Evolutionary conservation across 441 rosid species (phyloP).

Genomic region (Erodium chrysanthum): DNA sequence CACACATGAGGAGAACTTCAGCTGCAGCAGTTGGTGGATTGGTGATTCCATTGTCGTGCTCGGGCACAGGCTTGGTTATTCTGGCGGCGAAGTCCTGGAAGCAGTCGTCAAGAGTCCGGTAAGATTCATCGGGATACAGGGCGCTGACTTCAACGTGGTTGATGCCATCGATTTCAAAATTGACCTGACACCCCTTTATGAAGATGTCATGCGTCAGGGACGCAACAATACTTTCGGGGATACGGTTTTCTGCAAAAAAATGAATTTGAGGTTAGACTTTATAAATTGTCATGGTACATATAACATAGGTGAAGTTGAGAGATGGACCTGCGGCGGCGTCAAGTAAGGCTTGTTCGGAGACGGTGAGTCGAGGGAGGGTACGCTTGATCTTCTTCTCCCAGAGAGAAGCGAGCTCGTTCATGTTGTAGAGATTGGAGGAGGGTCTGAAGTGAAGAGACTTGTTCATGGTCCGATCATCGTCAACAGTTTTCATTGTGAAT

Average conservation of each 20-base stretch:
- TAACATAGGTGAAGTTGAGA: too few relatives aligned
- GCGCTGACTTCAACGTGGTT: constrained; percentile 22
- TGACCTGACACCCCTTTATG: constrained; percentile 36
- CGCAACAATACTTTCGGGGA: constrained; percentile 37
- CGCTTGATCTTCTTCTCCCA: constrained; percentile 39
- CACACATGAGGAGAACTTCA: background rate
- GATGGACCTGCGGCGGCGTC: constrained; percentile 20
- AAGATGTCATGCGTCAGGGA: constrained; percentile 44
- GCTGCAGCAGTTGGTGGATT: background rate
- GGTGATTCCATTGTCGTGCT: background rate
- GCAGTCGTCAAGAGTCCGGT: constrained; percentile 33
- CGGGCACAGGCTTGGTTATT: background rate
- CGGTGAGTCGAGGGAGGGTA: constrained; percentile 29
- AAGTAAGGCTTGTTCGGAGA: constrained; percentile 30
- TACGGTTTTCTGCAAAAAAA: constrained; percentile 30
- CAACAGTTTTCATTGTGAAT: constrained; percentile 34
- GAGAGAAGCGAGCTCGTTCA: constrained; percentile 37
- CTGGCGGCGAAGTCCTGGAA: constrained; percentile 25
- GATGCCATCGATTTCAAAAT: constrained; percentile 25
- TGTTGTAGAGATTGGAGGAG: constrained; percentile 29
- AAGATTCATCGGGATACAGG: constrained; percentile 32
- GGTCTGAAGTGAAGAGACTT: constrained; percentile 36
- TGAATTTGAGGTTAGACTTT: too few relatives aligned
- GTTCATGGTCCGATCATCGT: constrained; percentile 31
- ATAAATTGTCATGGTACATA: too few relatives aligned